Conservation (phyloP, 768 basidiomycete species). For the Baorangia bicolor region DNA sequence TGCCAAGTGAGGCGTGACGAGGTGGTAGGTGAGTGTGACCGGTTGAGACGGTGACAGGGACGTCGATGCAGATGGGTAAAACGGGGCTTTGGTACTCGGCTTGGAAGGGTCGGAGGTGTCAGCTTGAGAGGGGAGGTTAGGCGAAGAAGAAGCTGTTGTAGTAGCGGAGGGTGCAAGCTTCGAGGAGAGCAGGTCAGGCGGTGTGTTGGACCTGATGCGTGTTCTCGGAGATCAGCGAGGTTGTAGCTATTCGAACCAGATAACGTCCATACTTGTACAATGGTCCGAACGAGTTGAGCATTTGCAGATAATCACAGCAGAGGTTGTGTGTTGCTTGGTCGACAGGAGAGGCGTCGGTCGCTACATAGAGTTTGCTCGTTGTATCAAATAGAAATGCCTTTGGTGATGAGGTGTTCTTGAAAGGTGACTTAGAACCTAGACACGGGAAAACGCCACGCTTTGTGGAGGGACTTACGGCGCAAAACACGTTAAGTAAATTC, state of each 20-base stretch:
- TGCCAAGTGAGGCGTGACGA: conserved; percentile 70
- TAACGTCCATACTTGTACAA: conserved; percentile 67
- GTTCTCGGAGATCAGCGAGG: conserved; percentile 4
- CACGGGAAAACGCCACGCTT: background rate
- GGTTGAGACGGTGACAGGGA: conserved; percentile 55
- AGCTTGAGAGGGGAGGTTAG: background rate
- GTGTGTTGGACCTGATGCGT: conserved; percentile 21
- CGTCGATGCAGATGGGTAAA: conserved; percentile 70
- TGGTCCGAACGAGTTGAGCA: conserved; percentile 81
- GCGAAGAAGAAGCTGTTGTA: background rate
- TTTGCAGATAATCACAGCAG: conserved; percentile 88
- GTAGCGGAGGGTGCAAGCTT: conserved; percentile 11
- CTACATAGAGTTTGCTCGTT: conserved; percentile 82
- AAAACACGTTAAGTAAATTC: conserved; percentile 83
- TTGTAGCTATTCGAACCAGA: background rate
- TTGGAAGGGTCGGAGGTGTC: conserved; percentile 4
- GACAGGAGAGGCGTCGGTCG: conserved; percentile 90
- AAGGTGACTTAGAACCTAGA: background rate
- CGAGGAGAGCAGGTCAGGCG: conserved; percentile 2
- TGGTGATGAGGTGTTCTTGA: conserved; percentile 84
- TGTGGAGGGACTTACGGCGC: conserved; percentile 50
- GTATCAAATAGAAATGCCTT: conserved; percentile 95
- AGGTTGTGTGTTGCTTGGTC: conserved; percentile 86
- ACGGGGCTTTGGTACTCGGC: conserved; percentile 42
- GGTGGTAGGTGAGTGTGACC: conserved; percentile 82